phyloP scores from a whole-genome alignment of 176 grass and related monocot genomes.

The Calamus simplicifolius region DNA sequence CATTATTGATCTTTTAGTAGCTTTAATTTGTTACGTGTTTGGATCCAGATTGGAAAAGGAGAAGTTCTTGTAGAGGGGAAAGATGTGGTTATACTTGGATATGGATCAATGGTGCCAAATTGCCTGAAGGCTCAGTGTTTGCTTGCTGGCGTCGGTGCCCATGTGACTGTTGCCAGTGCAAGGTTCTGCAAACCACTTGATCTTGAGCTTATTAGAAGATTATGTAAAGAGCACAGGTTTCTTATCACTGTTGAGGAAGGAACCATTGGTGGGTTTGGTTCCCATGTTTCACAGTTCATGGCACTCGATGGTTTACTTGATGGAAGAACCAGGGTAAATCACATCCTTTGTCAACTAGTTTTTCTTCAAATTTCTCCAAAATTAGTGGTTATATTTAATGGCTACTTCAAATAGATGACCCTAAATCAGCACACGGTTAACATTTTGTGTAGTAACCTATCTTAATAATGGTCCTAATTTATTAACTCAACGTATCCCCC shows the following conservation, averaged over 20 bases:
- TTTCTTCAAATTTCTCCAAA: background rate
- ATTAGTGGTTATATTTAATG: no score
- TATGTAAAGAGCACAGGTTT: slow-evolving; percentile 52
- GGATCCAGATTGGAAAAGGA: slow-evolving; percentile 72
- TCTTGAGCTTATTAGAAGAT: slow-evolving; percentile 47
- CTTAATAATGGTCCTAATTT: no score
- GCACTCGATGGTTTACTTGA: slow-evolving; percentile 69
- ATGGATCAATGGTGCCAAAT: slow-evolving; percentile 58
- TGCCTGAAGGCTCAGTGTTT: slow-evolving; percentile 66
- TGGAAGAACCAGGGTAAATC: slow-evolving; percentile 39
- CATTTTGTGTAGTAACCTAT: no score
- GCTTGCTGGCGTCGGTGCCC: slow-evolving; percentile 52
- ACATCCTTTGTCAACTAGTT: background rate
- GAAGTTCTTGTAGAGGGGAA: slow-evolving; percentile 53
- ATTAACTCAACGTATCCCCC: no score
- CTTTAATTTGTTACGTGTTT: background rate
- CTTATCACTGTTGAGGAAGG: slow-evolving; percentile 81
- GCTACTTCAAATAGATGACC: no score
- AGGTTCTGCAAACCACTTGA: slow-evolving; percentile 85
- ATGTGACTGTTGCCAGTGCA: slow-evolving; percentile 56
- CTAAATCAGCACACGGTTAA: no score
- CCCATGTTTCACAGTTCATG: slow-evolving; percentile 72
- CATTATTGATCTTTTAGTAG: background rate
- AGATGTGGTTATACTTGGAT: slow-evolving; percentile 60
- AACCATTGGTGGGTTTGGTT: slow-evolving; percentile 63